These are phyloP conservation scores for Kwoniella botswanensis DNA, from an alignment of 768 basidiomycete species.

Conservation along the genomic window DNA sequence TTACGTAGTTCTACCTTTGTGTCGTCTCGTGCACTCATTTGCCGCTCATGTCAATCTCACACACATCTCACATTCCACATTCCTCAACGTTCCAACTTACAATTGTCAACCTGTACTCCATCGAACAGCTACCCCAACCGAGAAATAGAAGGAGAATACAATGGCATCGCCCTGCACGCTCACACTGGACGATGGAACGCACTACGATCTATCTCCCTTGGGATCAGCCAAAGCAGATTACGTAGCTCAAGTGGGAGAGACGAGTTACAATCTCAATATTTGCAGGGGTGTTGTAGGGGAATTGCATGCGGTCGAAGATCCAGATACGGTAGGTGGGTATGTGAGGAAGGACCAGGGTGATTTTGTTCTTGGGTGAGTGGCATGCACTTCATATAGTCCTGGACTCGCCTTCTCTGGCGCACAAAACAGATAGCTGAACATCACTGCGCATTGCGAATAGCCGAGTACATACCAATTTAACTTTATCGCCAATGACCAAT, in stretches of 20 bases:
- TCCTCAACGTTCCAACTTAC: neutral
- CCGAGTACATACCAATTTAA: slow-evolving; percentile 69
- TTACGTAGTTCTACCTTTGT: neutral
- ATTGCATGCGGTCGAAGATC: slow-evolving; percentile 50
- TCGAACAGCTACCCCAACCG: neutral
- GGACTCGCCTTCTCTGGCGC: neutral
- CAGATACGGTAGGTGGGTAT: slow-evolving; percentile 50
- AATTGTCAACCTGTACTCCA: neutral
- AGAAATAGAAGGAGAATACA: neutral
- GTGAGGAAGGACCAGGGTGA: slow-evolving; percentile 45
- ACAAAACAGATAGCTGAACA: neutral
- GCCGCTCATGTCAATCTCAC: neutral
- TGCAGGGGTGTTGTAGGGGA: slow-evolving; percentile 54
- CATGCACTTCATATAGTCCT: neutral
- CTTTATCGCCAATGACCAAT: slow-evolving; percentile 61
- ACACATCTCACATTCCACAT: neutral
- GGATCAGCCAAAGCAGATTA: slow-evolving; percentile 49
- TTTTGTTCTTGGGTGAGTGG: slow-evolving; percentile 53
- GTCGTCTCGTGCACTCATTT: neutral
- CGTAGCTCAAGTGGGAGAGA: slow-evolving; percentile 35
- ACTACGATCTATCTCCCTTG: slow-evolving; percentile 55
- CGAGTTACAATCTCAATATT: slow-evolving; percentile 53
- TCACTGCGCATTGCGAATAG: slow-evolving; percentile 55
- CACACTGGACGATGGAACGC: slow-evolving; percentile 52
- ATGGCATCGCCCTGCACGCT: slow-evolving; percentile 47